Evolutionary conservation across 345 rosid species (phyloP), one percentile per base, ranked within the genome.

Genomic region (Pelargonium nanum): DNA sequence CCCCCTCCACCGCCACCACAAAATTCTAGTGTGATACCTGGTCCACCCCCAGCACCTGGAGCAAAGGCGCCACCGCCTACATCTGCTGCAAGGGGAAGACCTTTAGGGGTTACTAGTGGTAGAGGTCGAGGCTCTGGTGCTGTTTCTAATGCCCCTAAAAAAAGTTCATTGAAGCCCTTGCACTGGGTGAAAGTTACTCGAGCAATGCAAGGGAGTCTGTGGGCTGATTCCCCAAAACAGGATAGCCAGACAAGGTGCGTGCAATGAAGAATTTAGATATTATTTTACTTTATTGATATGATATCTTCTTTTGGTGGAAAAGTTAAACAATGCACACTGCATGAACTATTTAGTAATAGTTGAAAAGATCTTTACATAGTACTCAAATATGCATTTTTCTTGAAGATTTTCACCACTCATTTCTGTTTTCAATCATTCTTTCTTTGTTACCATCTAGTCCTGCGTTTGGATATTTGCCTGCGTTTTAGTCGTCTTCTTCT

Each of bases 141-240:
- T 56, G 61, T 78, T 70, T 55, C 66, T 73, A 77, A 21, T 70
- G 80, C 75, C 32, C 86, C 94, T 40, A 92, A 81, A 81, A 89
- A 66, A 74, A 22, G 85, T 61, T 74, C 83, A 20, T 67, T 92
- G 64, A 92, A 88, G 76, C 97, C 98, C 61, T 76, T 89, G 57
- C 97, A 92, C 76, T 92, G 98, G 98, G 89, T 83, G 26, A 92
- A 92, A 85, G 97, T 92, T 61, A 87, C 94, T 59, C 84, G 97
- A 65, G 79, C 97, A 67, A 61, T 80, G 79, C 86, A 84, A 77
- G 98, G 98, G 59, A 92, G 97, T 81, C 71, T 92, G 68, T 92
- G 98, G 98, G 98, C 93, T 64, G 98, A 92, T 74, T 77, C 88
- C 65, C 87, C 77, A 65, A 81, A 89, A 67, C 91, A 87, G 65